These are phyloP conservation scores for Stygiomarasmius scandens DNA, from an alignment of 1,284 basidiomycete species.

Conservation along the genomic window DNA sequence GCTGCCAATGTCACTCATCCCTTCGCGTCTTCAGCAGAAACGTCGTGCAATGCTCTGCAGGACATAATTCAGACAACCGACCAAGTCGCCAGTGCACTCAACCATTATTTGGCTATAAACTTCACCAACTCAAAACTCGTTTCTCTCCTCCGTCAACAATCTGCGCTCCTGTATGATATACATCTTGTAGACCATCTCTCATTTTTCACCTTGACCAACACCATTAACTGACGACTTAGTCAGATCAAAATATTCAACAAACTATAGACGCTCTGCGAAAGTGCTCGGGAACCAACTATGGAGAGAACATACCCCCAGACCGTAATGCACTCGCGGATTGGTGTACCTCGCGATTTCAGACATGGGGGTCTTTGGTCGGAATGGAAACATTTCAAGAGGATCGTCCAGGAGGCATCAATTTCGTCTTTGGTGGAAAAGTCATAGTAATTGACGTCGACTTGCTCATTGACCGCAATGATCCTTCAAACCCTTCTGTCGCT, in stretches of 20 bases:
- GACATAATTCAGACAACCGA: conserved; percentile 53
- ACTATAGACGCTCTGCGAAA: conserved; percentile 47
- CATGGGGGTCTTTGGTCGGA: conserved; percentile 62
- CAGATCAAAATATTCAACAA: conserved; percentile 52
- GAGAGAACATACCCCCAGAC: conserved; percentile 63
- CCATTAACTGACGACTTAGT: conserved; percentile 36
- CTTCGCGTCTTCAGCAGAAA: conserved; percentile 48
- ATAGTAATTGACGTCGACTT: conserved; percentile 77
- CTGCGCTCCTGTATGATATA: conserved; percentile 50
- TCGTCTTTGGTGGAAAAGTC: conserved; percentile 74
- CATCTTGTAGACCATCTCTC: conserved; percentile 45
- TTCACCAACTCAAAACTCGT: conserved; percentile 66
- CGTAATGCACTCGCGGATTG: conserved; percentile 47
- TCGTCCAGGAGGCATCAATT: conserved; percentile 49
- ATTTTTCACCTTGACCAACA: conserved; percentile 12
- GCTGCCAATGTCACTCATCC: conserved; percentile 46
- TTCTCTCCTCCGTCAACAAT: conserved; percentile 66
- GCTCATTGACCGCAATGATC: conserved; percentile 41
- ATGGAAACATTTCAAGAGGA: conserved; percentile 76
- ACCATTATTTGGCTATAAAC: conserved; percentile 48
- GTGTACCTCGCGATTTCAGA: conserved; percentile 57
- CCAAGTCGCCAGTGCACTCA: conserved; percentile 55
- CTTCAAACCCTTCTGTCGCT: conserved; percentile 40
- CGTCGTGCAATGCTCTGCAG: conserved; percentile 46
- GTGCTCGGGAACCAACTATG: conserved; percentile 49